A percentile compares a stretch with the other conserved stretches of the same genome.
Conservation (phyloP, 2,329 filamentous ascomycete genomes). For the Ophiocordyceps unilateralis region DNA sequence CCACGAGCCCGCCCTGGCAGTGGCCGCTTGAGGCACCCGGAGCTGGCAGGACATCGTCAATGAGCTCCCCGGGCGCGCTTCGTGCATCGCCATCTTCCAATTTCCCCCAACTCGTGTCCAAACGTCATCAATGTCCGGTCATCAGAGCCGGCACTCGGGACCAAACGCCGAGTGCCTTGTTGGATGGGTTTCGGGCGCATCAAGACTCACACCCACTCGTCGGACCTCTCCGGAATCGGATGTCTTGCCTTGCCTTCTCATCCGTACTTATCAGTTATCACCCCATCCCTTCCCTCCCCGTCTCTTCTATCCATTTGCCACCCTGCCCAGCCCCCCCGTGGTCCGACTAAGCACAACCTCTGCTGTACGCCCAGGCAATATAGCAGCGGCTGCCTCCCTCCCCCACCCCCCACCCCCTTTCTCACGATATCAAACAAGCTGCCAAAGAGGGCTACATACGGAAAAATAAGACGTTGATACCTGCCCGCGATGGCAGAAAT, state of each 20-base stretch:
- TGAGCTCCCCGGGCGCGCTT: background rate
- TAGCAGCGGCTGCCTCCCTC: background rate
- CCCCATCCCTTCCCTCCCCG: constrained; percentile 1
- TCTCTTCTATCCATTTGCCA: constrained; percentile 1
- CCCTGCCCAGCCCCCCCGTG: constrained; percentile 1
- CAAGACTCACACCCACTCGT: constrained; percentile 1
- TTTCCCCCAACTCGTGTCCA: background rate
- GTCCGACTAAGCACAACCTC: background rate
- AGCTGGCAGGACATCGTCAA: background rate
- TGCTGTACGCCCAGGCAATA: background rate
- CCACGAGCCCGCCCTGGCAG: too few relatives aligned
- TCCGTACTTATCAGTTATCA: background rate
- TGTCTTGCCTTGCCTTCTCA: constrained; percentile 1
- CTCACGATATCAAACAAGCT: background rate
- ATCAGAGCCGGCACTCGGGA: background rate
- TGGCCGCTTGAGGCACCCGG: background rate
- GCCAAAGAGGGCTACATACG: background rate
- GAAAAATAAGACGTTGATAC: background rate
- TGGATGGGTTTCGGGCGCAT: background rate
- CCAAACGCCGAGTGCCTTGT: background rate
- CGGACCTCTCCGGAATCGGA: constrained; percentile 3
- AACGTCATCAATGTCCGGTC: background rate
- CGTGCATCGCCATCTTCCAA: background rate
- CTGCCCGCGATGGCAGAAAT: constrained; percentile 8
- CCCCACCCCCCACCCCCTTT: too few relatives aligned